Percentiles rank a stretch among this genome's conserved stretches.
These are phyloP conservation scores for Deuterostichococcus epilithicus DNA, from an alignment of 139 green algal genomes.

Conservation along the genomic window DNA sequence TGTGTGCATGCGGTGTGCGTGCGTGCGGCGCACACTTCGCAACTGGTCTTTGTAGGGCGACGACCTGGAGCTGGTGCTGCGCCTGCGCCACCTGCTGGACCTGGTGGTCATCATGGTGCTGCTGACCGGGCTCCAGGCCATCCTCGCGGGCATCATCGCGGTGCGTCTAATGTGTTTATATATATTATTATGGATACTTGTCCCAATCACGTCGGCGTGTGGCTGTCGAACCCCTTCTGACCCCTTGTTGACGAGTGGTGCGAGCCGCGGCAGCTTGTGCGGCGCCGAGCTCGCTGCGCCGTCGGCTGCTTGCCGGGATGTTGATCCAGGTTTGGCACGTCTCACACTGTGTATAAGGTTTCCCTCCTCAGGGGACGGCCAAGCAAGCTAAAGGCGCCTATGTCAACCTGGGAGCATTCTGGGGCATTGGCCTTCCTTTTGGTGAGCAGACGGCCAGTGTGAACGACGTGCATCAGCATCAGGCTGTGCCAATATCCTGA, in stretches of 20 bases:
- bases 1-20: too few species aligned
- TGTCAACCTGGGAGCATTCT: conserved; percentile 45
- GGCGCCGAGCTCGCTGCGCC: too few species aligned
- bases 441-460: too few species aligned
- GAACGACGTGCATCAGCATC: too few species aligned
- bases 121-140: conserved; percentile 41
- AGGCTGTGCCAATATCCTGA: too few species aligned
- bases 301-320: too few species aligned
- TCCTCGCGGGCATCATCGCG: conserved; percentile 40
- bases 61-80: conserved; percentile 28
- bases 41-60: not conserved
- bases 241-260: too few species aligned
- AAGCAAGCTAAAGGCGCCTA: conserved; percentile 37
- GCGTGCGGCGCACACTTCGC: not conserved
- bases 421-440: conserved; percentile 24
- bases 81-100: conserved; percentile 38
- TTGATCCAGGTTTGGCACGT: too few species aligned
- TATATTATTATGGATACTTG: not conserved
- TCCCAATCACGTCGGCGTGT: too few species aligned
- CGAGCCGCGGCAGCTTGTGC: too few species aligned
- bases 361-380: conserved; percentile 22
- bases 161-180: not conserved
- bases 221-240: too few species aligned
- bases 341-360: too few species aligned
- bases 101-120: conserved; percentile 41